These are phyloP conservation scores for Brassica incana DNA, from an alignment of 345 rosid species.

Conservation along the genomic window DNA sequence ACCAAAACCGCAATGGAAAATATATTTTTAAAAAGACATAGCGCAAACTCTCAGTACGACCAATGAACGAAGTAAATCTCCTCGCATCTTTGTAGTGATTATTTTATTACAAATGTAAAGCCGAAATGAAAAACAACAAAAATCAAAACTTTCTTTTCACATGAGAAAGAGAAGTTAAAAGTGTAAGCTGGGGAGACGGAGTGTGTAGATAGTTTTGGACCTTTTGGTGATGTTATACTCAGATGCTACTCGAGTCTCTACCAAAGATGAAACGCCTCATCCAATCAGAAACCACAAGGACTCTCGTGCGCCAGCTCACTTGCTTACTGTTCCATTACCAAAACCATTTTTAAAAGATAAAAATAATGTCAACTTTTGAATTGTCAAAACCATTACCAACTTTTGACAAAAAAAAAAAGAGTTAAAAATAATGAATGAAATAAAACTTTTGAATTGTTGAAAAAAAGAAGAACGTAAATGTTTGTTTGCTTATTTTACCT, in stretches of 20 bases:
- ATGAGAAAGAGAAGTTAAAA: constrained; percentile 1
- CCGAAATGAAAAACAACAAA: not conserved
- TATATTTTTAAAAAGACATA: not conserved
- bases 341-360: not conserved
- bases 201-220: not conserved
- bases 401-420: no score
- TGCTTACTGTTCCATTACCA: constrained; percentile 63
- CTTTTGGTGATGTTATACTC: constrained; percentile 3
- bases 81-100: not conserved
- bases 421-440: not conserved
- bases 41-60: not conserved
- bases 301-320: constrained; percentile 97
- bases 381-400: no score
- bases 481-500: constrained; percentile 45
- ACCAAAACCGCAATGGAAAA: not conserved
- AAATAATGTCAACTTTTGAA: no score
- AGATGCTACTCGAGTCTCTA: constrained; percentile 88
- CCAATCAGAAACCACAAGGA: constrained; percentile 87
- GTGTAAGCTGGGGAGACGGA: not conserved
- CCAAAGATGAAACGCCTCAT: constrained; percentile 84
- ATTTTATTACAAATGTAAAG: not conserved
- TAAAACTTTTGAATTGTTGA: not conserved
- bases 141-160: not conserved
- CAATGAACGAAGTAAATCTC: not conserved
- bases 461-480: not conserved